Conservation (phyloP, 1,284 basidiomycete species). For the Leccinum fallax region DNA sequence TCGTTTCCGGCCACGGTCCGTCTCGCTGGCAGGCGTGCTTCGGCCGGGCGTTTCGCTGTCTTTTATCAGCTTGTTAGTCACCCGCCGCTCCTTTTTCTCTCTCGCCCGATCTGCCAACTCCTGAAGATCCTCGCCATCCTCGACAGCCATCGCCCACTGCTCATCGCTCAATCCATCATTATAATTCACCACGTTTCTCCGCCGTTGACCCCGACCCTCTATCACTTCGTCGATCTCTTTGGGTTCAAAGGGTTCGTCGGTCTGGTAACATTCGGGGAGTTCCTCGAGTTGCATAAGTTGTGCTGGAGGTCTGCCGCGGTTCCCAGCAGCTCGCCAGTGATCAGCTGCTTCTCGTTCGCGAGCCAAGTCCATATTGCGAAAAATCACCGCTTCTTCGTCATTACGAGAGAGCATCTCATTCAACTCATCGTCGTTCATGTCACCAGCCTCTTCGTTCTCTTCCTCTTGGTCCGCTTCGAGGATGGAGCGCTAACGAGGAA, state of each 20-base stretch:
- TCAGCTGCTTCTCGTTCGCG: conserved; percentile 74
- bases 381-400: conserved; percentile 80
- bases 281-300: conserved; percentile 88
- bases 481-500: conserved; percentile 64
- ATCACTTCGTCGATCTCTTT: conserved; percentile 68
- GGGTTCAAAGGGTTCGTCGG: conserved; percentile 76
- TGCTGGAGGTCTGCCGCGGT: conserved; percentile 78
- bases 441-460: conserved; percentile 90
- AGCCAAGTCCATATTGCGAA: conserved; percentile 85
- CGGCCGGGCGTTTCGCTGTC: conserved; percentile 56
- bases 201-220: conserved; percentile 85
- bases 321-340: conserved; percentile 75
- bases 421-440: conserved; percentile 97
- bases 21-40: conserved; percentile 64
- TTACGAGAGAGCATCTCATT: conserved; percentile 91
- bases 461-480: conserved; percentile 91
- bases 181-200: conserved; percentile 86
- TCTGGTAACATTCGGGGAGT: conserved; percentile 91
- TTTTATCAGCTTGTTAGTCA: conserved; percentile 52
- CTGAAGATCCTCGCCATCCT: conserved; percentile 86
- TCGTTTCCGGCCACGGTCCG: conserved; percentile 62
- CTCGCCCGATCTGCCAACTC: conserved; percentile 67
- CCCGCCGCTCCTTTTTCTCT: conserved; percentile 64
- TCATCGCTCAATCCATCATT: conserved; percentile 95
- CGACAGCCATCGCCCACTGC: conserved; percentile 89